phyloP scores from a whole-genome alignment of 768 basidiomycete genomes.

The Russula emetica region DNA sequence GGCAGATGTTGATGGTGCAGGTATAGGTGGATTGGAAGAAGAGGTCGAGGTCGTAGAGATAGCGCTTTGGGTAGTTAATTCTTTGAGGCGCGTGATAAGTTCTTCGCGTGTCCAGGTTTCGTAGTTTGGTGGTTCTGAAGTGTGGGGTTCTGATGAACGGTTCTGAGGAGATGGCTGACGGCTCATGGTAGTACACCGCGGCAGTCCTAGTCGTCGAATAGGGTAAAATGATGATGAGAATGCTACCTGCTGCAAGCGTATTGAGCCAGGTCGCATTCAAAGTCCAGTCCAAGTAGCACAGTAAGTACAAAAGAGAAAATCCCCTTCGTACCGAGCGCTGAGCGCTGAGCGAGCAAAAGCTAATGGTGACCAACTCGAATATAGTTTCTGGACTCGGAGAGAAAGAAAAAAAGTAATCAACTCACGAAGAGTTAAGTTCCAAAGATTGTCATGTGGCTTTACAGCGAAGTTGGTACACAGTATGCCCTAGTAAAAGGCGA shows the following conservation, averaged over 20 bases:
- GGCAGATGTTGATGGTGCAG: conserved; percentile 18
- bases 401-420: not conserved
- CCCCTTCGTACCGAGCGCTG: not conserved
- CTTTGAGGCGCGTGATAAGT: conserved; percentile 58
- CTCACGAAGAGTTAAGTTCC: conserved; percentile 26
- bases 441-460: conserved; percentile 24
- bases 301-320: not conserved
- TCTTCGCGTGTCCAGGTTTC: conserved; percentile 61
- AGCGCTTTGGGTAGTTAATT: conserved; percentile 35
- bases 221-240: conserved; percentile 6
- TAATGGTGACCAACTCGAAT: not conserved
- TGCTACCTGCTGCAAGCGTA: conserved; percentile 3
- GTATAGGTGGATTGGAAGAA: not conserved
- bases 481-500: conserved; percentile 68
- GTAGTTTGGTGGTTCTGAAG: conserved; percentile 36
- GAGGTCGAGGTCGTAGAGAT: not conserved
- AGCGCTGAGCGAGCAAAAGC: not conserved
- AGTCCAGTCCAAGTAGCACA: not conserved
- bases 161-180: not conserved
- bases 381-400: not conserved
- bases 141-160: not conserved
- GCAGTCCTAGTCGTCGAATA: not conserved
- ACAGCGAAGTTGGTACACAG: conserved; percentile 42
- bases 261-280: conserved; percentile 19
- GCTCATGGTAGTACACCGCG: not conserved